Base-by-base conservation (phyloP, 202 grass and related monocot genomes). In the Musa balbisiana region DNA sequence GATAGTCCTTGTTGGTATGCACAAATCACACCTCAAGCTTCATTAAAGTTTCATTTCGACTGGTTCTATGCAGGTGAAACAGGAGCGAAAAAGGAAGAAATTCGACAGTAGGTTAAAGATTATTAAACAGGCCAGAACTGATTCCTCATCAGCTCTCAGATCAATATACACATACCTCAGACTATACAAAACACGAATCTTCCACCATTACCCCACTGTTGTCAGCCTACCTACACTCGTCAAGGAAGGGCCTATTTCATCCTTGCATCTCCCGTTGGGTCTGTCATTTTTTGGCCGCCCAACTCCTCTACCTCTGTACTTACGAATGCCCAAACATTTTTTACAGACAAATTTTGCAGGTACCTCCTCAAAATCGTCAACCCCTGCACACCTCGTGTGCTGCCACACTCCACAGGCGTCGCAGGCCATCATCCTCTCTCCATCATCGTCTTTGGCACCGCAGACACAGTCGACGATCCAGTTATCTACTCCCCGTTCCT, bases 341-440 rank as follows among this genome's bases (percentile, higher is more conserved):
- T 68, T 74, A 83, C 94, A 98, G 55, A 87, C 82, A 85, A 92
- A 98, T 22, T 85, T 93, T 24, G 80, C 87, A 43, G 94, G 94
- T 25, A 89, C 91, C 25, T 98, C 91, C 16, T 98, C 91, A 72
- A 78, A 83, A 88, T 98, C 94, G 20, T 73, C 89, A 55, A 98
- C 90, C 12, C 94, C 91, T 10, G 84, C 85, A 58, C 94, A 98
- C 58, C 94, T 98, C 19, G 91, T 98, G 71, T 98, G 94, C 76
- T 98, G 94, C 94, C 94, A 98, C 27, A 92, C 87, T 68, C 91
- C 94, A 78, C 94, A 98, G 8, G 73, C 24, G 53, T 98, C 94
- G 67, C 94, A 98, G 17, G 94, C 94, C 79, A 98, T 73, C 94
- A 98, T 98, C 72, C 94, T 89, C 79, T 98, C 94, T 1, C 94